Conservation (phyloP, 75 land plant species). For the Picea glauca region DNA sequence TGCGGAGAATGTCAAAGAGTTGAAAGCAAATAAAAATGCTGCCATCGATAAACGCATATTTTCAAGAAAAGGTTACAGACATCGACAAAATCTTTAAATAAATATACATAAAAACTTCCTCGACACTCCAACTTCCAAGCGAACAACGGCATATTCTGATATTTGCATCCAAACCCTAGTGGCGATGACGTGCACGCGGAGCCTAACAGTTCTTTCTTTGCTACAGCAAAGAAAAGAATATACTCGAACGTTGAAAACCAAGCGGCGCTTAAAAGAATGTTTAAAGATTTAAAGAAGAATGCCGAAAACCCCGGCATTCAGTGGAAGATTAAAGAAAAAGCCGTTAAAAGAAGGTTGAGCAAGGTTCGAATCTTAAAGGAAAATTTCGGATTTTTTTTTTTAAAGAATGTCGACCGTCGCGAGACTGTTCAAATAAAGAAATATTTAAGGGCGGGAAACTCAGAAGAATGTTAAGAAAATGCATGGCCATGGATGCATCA, state of each 20-base stretch:
- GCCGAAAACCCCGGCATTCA: not conserved
- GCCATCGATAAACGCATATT: not conserved
- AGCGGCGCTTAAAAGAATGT: not conserved
- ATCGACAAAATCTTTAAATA: too few relatives aligned
- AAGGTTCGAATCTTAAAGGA: not conserved
- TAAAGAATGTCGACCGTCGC: too few relatives aligned
- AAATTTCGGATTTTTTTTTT: not conserved
- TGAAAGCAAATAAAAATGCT: not conserved
- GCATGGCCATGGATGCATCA: not conserved
- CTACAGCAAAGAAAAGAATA: not conserved
- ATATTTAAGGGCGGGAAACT: not conserved
- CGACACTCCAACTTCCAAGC: not conserved
- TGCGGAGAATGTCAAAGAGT: not conserved
- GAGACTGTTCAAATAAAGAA: not conserved
- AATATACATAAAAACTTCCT: not conserved
- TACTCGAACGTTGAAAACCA: conserved; percentile 1
- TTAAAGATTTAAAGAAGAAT: not conserved
- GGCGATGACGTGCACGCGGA: not conserved
- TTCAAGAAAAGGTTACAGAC: not conserved
- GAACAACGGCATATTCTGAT: not conserved
- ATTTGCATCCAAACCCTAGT: not conserved
- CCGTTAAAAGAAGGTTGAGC: conserved; percentile 1
- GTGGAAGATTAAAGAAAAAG: not conserved
- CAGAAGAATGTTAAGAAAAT: not conserved
- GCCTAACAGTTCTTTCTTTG: not conserved